phyloP scores from a whole-genome alignment of 1,284 basidiomycete species.

The Apiotrichum montevideense region DNA sequence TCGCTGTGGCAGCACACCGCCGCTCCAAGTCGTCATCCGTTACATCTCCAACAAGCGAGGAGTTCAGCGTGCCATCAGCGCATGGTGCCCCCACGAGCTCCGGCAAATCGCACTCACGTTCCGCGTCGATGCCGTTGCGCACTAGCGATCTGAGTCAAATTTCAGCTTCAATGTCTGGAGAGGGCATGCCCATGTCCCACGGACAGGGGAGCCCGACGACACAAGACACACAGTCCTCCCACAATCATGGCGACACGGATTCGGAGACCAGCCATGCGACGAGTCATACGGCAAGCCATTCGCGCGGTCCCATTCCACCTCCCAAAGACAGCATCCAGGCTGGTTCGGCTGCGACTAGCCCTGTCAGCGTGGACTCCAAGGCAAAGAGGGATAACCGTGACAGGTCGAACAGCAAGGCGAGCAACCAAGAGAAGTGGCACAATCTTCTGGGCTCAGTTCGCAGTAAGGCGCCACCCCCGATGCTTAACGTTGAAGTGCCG shows the following conservation, averaged over 20 bases:
- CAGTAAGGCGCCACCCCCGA: neutral
- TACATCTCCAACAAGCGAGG: constrained; percentile 3
- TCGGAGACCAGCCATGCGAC: too few relatives aligned
- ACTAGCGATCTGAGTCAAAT: constrained; percentile 4
- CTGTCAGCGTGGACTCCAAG: neutral
- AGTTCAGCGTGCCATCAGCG: neutral
- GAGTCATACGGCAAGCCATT: too few relatives aligned
- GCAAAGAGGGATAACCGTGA: neutral
- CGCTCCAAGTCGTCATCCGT: constrained; percentile 28
- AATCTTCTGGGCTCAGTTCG: neutral
- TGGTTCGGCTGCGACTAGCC: too few relatives aligned
- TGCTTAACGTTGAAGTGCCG: neutral
- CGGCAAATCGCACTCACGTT: constrained; percentile 25
- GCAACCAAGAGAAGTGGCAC: neutral
- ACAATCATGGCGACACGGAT: too few relatives aligned
- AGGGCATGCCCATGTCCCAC: neutral
- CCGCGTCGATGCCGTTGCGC: constrained; percentile 30
- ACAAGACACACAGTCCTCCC: too few relatives aligned
- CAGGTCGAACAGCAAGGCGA: neutral
- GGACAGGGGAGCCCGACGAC: neutral
- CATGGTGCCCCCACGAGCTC: neutral
- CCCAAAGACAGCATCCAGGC: too few relatives aligned
- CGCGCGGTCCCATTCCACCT: too few relatives aligned
- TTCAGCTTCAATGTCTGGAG: neutral
- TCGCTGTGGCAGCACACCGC: constrained; percentile 10